A percentile compares a stretch with the other conserved stretches of the same genome.
phyloP scores from a whole-genome alignment of 306 rosid species.

The Gynostemma pentaphyllum region DNA sequence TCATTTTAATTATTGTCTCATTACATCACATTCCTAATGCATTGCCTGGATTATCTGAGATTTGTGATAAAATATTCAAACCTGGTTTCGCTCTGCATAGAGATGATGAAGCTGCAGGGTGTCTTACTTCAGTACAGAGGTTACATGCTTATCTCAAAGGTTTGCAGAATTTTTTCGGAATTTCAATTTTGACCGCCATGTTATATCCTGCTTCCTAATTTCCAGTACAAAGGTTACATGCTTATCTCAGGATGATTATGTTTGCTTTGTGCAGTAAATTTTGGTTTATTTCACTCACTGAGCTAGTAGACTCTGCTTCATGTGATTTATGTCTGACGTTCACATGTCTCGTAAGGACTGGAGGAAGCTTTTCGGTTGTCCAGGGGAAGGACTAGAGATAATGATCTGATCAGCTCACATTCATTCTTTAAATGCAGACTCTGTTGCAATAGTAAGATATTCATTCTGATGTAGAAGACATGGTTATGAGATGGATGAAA shows the following conservation, averaged over 20 bases:
- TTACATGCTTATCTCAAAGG: background rate
- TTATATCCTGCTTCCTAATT: background rate
- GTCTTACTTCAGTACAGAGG: background rate
- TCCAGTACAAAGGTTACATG: background rate
- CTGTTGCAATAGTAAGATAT: background rate
- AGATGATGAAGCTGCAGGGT: background rate
- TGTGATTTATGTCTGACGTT: background rate
- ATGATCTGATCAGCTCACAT: background rate
- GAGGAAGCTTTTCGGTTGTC: background rate
- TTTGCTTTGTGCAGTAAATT: background rate
- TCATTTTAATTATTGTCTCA: background rate
- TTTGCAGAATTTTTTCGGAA: background rate
- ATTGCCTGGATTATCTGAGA: background rate
- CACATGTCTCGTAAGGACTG: background rate
- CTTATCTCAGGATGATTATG: background rate
- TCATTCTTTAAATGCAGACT: background rate
- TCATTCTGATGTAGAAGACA: background rate
- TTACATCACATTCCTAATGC: background rate
- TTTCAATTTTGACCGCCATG: background rate
- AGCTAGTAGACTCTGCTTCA: conserved; percentile 1
- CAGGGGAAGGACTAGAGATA: background rate
- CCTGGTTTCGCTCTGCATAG: background rate
- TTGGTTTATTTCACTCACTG: conserved; percentile 1
- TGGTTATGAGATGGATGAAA: no score
- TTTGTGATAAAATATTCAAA: background rate